Evolutionary conservation across 2,329 filamentous ascomycete species (phyloP), one percentile per base, ranked within the genome.

Genomic region (Cadophora gregata): DNA sequence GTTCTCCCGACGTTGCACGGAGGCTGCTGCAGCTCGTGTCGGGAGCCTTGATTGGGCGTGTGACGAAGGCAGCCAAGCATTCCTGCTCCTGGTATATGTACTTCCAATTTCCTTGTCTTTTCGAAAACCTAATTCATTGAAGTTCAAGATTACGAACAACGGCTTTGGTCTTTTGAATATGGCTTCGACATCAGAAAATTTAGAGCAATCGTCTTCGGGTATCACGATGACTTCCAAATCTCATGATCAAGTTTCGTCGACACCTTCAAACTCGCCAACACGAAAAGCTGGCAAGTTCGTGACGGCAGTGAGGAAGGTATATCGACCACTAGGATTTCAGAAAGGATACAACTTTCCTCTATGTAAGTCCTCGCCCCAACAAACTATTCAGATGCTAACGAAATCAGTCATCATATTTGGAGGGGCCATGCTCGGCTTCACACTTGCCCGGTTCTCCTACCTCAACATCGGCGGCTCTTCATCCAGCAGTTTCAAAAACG

Each of bases 241-340:
- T 24, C 33, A 19, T 1, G 12, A 25, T 3, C 31, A 16, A 12
- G n/a, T 12, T 25, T 8, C n/a, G 10, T 25, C 19, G 10, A 19
- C 16, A 1, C 21, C 33, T 58, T 58, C 29, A 29, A 24, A 14
- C n/a, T 3, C 45, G 10, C 8, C 7, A 29, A 1, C 21, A 19
- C 29, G 19, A 6, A 3, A 33, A 24, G 29, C 29, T 21, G 47
- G 47, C 21, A 33, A 42, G 31, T 64, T 67, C 16, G 56, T 59
- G 7, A 59, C 7, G 1, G 50, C 24, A 19, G 64, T 67, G 65
- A 64, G 65, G 19, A 70, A 65, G 27, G 42, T 91, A 83, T 74
- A 92, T 84, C 75, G 88, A 88, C 9, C 88, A 86, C 68, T 92
- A 86, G n/a, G 86, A 81, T 65, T 85, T 80, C 59, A 83, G 77